phyloP scores from a whole-genome alignment of 179 eudicot species.

The Corrigiola litoralis region DNA sequence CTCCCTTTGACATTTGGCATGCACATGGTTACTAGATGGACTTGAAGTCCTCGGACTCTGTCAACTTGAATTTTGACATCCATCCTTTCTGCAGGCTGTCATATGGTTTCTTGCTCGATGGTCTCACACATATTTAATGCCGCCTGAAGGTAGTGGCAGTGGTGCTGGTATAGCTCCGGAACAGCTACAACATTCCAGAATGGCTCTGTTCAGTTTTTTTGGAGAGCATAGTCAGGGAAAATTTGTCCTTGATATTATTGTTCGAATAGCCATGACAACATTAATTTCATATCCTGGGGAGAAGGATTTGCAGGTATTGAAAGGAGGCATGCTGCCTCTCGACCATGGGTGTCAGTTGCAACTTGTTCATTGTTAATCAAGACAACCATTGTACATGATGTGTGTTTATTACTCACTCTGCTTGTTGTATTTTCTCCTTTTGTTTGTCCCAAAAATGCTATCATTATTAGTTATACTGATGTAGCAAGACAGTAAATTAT shows the following conservation, averaged over 20 bases:
- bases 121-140: constrained; percentile 81
- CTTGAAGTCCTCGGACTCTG: neutral
- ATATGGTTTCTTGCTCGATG: constrained; percentile 96
- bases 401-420: no score
- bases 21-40: neutral
- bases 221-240: constrained; percentile 68
- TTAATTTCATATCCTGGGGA: constrained; percentile 84
- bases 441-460: no score
- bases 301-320: constrained; percentile 87
- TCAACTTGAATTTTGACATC: neutral
- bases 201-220: constrained; percentile 48
- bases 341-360: neutral
- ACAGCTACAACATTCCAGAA: constrained; percentile 37
- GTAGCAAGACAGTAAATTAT: no score
- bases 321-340: neutral
- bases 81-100: constrained; percentile 52
- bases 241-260: constrained; percentile 51
- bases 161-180: constrained; percentile 18
- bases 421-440: neutral
- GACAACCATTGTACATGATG: neutral
- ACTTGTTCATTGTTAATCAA: neutral
- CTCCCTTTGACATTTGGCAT: neutral
- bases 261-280: constrained; percentile 62
- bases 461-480: no score
- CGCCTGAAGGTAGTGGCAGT: constrained; percentile 40